Evolutionary conservation across 1,284 basidiomycete genomes (phyloP), one percentile per base, ranked within the genome.

Genomic region (Bjerkandera adusta): DNA sequence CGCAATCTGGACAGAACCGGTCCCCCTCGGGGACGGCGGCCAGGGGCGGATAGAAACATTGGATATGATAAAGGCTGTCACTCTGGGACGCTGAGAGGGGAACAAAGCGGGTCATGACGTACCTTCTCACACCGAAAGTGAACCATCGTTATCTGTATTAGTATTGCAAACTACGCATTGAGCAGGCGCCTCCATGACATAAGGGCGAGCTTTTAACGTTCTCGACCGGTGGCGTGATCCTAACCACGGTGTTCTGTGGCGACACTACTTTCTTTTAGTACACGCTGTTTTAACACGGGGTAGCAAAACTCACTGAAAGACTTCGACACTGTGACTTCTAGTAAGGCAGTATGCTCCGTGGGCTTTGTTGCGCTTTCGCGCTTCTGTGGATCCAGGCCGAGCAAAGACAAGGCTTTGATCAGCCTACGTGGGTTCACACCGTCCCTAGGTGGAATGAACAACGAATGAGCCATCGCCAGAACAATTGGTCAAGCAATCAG

Each of bases 361-460:
- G 94, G 94, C 59, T 94, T 93, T 3, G 92, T 95, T 0, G 90
- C 81, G 55, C 90, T 93, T 68, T 92, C 93, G 0, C 87, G 81
- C 59, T 87, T 81, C 7, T 88, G 83, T 0, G 76, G 73, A 7
- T 92, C 93, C 2, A 92, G 67, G 0, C 91, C 93, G 0, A 96
- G 80, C 64, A n/a, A n/a, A n/a, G n/a, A n/a, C n/a, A n/a, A n/a
- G n/a, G n/a, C n/a, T n/a, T n/a, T n/a, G n/a, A n/a, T n/a, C n/a
- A n/a, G n/a, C n/a, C n/a, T n/a, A n/a, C n/a, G n/a, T n/a, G n/a
- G n/a, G n/a, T n/a, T n/a, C n/a, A n/a, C n/a, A n/a, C n/a, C n/a
- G n/a, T n/a, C n/a, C n/a, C n/a, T n/a, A n/a, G n/a, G n/a, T n/a
- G n/a, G n/a, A n/a, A n/a, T n/a, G n/a, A n/a, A n/a, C n/a, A n/a